These are phyloP conservation scores for Stemphylium lycopersici DNA, from an alignment of 2,329 filamentous ascomycete species.

Conservation along the genomic window DNA sequence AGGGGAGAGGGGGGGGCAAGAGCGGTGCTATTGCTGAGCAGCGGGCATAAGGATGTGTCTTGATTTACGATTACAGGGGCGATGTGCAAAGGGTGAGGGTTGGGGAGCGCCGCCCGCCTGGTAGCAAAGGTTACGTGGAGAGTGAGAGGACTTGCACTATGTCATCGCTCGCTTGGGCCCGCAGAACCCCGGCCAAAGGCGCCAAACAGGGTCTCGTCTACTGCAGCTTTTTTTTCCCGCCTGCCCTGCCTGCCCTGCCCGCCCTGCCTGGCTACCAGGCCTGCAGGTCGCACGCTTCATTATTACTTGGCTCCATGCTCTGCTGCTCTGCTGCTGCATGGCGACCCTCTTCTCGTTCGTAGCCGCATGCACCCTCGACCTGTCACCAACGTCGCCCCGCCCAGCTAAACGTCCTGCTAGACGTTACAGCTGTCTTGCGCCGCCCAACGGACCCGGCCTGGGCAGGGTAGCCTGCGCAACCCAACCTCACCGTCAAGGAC, in stretches of 20 bases:
- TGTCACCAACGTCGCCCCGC: conserved; percentile 19
- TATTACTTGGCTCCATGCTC: background rate
- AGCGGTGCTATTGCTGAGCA: background rate
- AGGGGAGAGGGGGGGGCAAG: background rate
- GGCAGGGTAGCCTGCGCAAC: conserved; percentile 19
- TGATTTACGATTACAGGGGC: too few species aligned
- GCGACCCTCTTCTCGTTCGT: background rate
- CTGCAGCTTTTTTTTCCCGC: background rate
- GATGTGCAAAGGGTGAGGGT: background rate
- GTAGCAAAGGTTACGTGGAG: conserved; percentile 11
- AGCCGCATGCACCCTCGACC: conserved; percentile 8
- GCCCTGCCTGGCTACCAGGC: background rate
- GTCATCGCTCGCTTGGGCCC: conserved; percentile 19
- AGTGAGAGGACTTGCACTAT: conserved; percentile 11
- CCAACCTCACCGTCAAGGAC: conserved; percentile 17
- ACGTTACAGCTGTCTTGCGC: conserved; percentile 6
- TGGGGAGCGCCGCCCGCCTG: conserved; percentile 7
- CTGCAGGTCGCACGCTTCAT: conserved; percentile 6
- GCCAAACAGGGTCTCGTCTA: conserved; percentile 6
- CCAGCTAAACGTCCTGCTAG: conserved; percentile 4
- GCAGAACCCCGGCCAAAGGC: background rate
- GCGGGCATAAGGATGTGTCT: background rate
- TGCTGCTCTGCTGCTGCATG: too few species aligned
- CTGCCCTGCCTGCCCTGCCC: background rate
- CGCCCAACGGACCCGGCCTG: conserved; percentile 17